Base-by-base conservation (phyloP, 2,329 filamentous ascomycete genomes). In the Phialophora macrospora region DNA sequence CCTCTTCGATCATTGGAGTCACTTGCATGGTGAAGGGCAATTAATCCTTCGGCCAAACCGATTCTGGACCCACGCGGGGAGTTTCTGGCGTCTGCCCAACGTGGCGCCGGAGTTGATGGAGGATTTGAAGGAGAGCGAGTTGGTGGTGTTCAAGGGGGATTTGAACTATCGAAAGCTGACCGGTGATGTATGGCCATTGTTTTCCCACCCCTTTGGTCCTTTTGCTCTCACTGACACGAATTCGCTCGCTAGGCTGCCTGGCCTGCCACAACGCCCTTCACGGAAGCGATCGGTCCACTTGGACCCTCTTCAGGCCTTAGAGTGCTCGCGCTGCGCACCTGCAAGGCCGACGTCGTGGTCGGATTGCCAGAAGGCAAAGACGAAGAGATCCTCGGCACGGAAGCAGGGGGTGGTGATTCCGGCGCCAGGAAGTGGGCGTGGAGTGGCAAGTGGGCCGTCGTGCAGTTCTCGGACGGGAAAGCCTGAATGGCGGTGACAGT, bases 141-240 rank as follows among this genome's bases (percentile, higher is more conserved):
- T 99, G 20, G 92, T 97, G 12, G 88, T 99, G 63, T 98, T 98
- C 83, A 99, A 99, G 82, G 95, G 95, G 2, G 95, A 99, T 76
- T 77, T 99, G 72, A 99, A 99, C 80, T 99, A 98, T 78, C 85
- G 95, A 67, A 99, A 99, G 78, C 78, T 99, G 71, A 93, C 90
- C 32, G 90, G 87, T 56, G 95, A 99, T 82, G 92, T 94, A 80
- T 81, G 89, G 82, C 22, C 22, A 28, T 1, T 9, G 9, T 38
- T 7, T 38, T 24, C n/a, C 9, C 9, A 34, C 20, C 63, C 32
- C 17, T 30, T 28, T 61, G 26, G 11, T 24, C n/a, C 30, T 34
- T 22, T 44, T 4, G 17, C 41, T 34, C 22, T 22, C 52, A 2
- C 52, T 41, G 28, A 55, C 26, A 20, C 5, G 48, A 12, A 22